Evolutionary conservation across 176 grass and related monocot genomes (phyloP), one percentile per base, ranked within the genome.

Genomic region (Thinopyrum elongatum): DNA sequence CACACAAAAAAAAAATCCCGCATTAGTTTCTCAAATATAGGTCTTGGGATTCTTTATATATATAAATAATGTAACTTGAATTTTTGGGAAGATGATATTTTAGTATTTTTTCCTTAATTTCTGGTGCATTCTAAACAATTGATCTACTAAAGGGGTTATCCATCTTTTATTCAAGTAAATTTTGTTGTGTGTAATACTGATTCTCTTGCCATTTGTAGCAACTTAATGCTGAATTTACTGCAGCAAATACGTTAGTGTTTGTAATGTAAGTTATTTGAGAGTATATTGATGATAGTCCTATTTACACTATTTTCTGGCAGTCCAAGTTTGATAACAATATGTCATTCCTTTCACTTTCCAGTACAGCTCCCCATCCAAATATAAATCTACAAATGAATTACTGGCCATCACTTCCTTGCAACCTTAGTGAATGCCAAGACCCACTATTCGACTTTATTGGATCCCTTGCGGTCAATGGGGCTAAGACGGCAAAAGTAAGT

Each of bases 361-460:
- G 95, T 87, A 86, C 90, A 87, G 89, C 95, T 84, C 95, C 95
- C 81, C 91, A 93, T 36, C 65, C 84, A 47, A 98, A 98, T 76
- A 93, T 95, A 81, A 98, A 98, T 84, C 87, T 98, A 22, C 85
- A 95, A 86, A 98, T 98, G 95, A 98, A 98, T 84, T 95, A 98
- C 66, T 97, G 95, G 95, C 93, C 89, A 79, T 64, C 91, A 34
- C 93, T 98, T 90, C 65, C 93, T 53, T 98, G 95, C 55, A 87
- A 93, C 87, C 93, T 98, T 86, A 88, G 83, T 47, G 93, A 98
- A 80, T 98, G 95, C 76, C 92, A 98, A 91, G 87, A 98, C 82
- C 95, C 95, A 12, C 80, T 98, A 53, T 98, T 98, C 68, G 89
- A 95, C 81, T 95, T 93, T 34, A 93, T 95, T 76, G 57, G 38